Conservation (phyloP, 2,329 filamentous ascomycete genomes). For the Tothia fuscella region DNA sequence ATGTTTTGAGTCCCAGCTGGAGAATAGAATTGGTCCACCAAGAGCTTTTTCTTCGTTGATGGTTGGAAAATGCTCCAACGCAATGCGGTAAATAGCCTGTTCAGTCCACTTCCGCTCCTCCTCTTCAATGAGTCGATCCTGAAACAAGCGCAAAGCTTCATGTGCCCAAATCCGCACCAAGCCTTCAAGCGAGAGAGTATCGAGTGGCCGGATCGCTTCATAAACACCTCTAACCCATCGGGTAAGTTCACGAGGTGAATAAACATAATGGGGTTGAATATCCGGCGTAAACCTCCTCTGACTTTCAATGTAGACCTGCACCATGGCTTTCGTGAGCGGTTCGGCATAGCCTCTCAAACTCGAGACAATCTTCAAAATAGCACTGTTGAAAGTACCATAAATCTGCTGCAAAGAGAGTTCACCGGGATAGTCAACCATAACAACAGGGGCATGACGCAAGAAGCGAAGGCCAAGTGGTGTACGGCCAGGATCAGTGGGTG, state of each 20-base stretch:
- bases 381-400: constrained; percentile 95
- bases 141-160: constrained; percentile 89
- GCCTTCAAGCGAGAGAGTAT: constrained; percentile 77
- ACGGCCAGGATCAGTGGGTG: constrained; percentile 91
- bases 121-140: constrained; percentile 89
- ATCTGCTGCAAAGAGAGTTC: constrained; percentile 92
- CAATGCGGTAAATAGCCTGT: constrained; percentile 74
- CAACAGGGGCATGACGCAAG: constrained; percentile 89
- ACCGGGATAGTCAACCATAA: constrained; percentile 99
- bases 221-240: constrained; percentile 97
- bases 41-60: constrained; percentile 84
- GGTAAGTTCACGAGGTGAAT: constrained; percentile 96
- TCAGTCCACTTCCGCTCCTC: constrained; percentile 94
- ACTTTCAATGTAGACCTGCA: constrained; percentile 88
- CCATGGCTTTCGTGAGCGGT: constrained; percentile 92
- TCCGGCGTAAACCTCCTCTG: constrained; percentile 90
- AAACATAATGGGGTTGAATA: constrained; percentile 97
- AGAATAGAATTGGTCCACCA: constrained; percentile 89
- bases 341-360: constrained; percentile 92
- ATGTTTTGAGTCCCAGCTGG: constrained; percentile 98
- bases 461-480: constrained; percentile 89
- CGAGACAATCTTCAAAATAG: constrained; percentile 92
- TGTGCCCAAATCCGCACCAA: constrained; percentile 97
- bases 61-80: constrained; percentile 85
- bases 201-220: constrained; percentile 86